A percentile compares a stretch with the other conserved stretches of the same genome.
Evolutionary conservation across 768 basidiomycete species (phyloP).

Genomic region (Wakefieldia striispora): DNA sequence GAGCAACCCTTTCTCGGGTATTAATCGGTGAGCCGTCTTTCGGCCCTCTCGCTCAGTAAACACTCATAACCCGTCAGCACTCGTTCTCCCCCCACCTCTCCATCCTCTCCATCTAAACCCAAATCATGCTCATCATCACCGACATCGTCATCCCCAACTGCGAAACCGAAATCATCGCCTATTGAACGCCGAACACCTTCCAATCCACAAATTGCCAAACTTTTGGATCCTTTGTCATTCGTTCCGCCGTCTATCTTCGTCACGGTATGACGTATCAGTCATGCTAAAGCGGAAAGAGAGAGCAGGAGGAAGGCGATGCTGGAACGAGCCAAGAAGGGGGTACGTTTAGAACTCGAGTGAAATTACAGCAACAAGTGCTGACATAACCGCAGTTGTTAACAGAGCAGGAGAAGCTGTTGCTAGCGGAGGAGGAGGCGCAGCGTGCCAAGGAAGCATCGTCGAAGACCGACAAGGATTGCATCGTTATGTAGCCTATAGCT

Average conservation of each 20-base stretch:
- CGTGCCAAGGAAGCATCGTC: constrained; percentile 30
- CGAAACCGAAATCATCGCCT: constrained; percentile 18
- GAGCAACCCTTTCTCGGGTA: constrained; percentile 42
- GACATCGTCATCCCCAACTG: constrained; percentile 3
- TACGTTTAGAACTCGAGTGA: constrained; percentile 34
- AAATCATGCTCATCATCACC: background rate
- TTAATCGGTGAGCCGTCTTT: constrained; percentile 61
- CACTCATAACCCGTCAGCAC: constrained; percentile 68
- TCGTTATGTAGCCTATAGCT: constrained; percentile 47
- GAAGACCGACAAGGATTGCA: constrained; percentile 45
- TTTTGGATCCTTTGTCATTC: constrained; percentile 45
- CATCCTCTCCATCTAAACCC: constrained; percentile 22
- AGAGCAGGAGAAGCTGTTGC: constrained; percentile 60
- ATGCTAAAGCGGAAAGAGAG: constrained; percentile 71
- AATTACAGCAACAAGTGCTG: background rate
- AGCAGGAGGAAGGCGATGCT: constrained; percentile 69
- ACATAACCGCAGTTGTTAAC: constrained; percentile 46
- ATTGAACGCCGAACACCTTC: constrained; percentile 26
- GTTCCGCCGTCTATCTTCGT: constrained; percentile 68
- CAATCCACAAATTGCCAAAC: constrained; percentile 36
- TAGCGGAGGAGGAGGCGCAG: constrained; percentile 53
- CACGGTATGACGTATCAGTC: constrained; percentile 60
- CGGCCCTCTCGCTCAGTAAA: constrained; percentile 37
- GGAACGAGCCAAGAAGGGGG: constrained; percentile 73
- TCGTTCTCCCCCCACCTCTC: constrained; percentile 23